Percentiles rank a stretch among this genome's conserved stretches.
Conservation (phyloP, 1,139 yeast species). For the Pichiaceae sp. region DNA sequence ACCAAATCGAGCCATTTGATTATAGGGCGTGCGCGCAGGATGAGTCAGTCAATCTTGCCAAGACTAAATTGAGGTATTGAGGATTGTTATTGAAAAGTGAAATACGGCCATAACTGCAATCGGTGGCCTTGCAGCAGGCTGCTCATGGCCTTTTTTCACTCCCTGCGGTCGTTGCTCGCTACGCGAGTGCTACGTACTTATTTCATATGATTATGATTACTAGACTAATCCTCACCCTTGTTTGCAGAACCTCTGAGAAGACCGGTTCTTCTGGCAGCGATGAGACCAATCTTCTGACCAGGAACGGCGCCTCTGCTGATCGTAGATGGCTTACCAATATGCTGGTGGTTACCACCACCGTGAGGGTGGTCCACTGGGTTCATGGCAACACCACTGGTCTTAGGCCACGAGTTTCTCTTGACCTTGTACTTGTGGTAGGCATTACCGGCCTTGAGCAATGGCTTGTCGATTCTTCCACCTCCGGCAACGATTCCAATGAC, state of each 20-base stretch:
- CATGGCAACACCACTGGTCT: slow-evolving; percentile 99
- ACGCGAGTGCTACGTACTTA: no score
- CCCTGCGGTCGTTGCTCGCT: no score
- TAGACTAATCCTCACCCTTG: slow-evolving; percentile 27
- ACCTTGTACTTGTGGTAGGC: slow-evolving; percentile 99
- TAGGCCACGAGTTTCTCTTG: slow-evolving; percentile 99
- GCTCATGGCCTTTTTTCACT: no score
- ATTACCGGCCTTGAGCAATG: slow-evolving; percentile 99
- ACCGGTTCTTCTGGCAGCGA: slow-evolving; percentile 99
- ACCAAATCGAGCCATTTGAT: no score
- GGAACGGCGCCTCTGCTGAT: slow-evolving; percentile 99
- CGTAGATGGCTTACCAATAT: slow-evolving; percentile 99
- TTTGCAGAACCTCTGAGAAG: slow-evolving; percentile 99
- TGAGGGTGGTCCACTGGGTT: slow-evolving; percentile 99
- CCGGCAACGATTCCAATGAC: slow-evolving; percentile 99
- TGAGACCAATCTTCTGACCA: slow-evolving; percentile 99
- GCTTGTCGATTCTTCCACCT: slow-evolving; percentile 99
- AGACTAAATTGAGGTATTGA: no score
- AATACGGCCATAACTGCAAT: no score
- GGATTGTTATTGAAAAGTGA: no score
- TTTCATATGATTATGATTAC: no score
- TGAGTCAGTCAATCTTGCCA: no score
- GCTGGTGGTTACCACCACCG: slow-evolving; percentile 99
- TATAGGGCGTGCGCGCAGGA: no score
- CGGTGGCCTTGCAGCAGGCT: no score